phyloP scores from a whole-genome alignment of 2,329 filamentous ascomycete species.

The Ophiostoma triangulosporum region DNA sequence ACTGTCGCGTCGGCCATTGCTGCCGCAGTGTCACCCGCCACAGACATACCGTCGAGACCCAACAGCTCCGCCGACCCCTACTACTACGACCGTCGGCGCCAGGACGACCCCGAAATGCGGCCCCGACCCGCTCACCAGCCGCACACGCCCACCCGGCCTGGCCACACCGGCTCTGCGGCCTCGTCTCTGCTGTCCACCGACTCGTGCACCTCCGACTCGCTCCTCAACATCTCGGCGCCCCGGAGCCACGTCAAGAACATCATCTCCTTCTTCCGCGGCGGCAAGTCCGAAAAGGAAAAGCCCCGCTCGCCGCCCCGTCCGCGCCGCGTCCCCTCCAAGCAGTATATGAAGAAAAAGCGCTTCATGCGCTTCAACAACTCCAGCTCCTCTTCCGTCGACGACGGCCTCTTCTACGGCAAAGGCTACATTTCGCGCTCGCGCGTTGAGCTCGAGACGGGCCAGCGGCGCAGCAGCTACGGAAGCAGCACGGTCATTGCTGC shows the following conservation, averaged over 20 bases:
- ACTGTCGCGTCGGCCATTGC: not conserved
- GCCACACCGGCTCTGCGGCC: slow-evolving; percentile 19
- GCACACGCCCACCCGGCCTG: slow-evolving; percentile 4
- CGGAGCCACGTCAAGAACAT: slow-evolving; percentile 18
- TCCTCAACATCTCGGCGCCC: slow-evolving; percentile 22
- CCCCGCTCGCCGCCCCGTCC: slow-evolving; percentile 1
- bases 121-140: slow-evolving; percentile 9
- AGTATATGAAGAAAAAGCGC: slow-evolving; percentile 22
- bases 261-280: slow-evolving; percentile 21
- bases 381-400: slow-evolving; percentile 42
- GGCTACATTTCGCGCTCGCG: slow-evolving; percentile 25
- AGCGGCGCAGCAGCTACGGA: not conserved
- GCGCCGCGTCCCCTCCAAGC: not conserved
- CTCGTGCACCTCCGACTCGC: slow-evolving; percentile 22
- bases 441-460: not conserved
- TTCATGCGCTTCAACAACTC: slow-evolving; percentile 37
- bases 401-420: slow-evolving; percentile 42
- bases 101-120: slow-evolving; percentile 3
- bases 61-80: not conserved
- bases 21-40: not conserved
- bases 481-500: not conserved
- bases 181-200: slow-evolving; percentile 15
- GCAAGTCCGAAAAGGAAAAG: too few species aligned
- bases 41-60: not conserved
- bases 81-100: slow-evolving; percentile 5